Evolutionary conservation across 2,329 filamentous ascomycete genomes (phyloP), one percentile per base, ranked within the genome.

Genomic region (Microcyclospora tardicrescens): DNA sequence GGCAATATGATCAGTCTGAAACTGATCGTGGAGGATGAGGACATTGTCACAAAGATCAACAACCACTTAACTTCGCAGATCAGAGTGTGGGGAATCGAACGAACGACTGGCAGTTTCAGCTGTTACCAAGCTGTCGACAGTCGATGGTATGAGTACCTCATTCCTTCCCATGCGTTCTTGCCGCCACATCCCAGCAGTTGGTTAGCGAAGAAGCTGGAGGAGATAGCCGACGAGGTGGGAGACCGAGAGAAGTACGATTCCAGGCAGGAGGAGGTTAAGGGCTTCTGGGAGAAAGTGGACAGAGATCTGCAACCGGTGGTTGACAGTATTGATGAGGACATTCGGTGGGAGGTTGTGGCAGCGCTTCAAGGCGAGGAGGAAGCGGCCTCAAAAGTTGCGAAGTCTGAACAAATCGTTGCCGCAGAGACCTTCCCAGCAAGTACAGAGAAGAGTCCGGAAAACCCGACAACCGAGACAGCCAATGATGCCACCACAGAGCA

Each of bases 1-100:
- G 91, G 89, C 37, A 96, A 96, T 56, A 80, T 96, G 54, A 84
- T 96, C 45, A 94, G 85, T 27, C 62, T 96, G 53, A 98, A 98
- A 66, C 70, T 98, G 51, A 96, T 98, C 52, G 80, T 95, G 35
- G 89, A 96, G 61, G 89, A 96, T 42, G 72, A 77, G 10, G 78
- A 93, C 45, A 76, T 95, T 35, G 79, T 96, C 16, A 68, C 86
- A 40, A 93, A 84, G 64, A 94, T 98, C 72, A 98, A 98, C 62
- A 73, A 77, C 28, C 67, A 83, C 40, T 70, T 98, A 31, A 82
- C 81, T 2, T 73, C 80, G 3, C 91, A 98, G 65, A 98, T 98
- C 47, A 77, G 91, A 37, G 74, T 98, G 2, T 98, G 91, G 91
- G 91, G 85, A 3, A 85, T 94, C 44, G 78, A 93, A 61, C 72